Conservation (phyloP, 768 basidiomycete genomes). For the Pleurotus tuoliensis region DNA sequence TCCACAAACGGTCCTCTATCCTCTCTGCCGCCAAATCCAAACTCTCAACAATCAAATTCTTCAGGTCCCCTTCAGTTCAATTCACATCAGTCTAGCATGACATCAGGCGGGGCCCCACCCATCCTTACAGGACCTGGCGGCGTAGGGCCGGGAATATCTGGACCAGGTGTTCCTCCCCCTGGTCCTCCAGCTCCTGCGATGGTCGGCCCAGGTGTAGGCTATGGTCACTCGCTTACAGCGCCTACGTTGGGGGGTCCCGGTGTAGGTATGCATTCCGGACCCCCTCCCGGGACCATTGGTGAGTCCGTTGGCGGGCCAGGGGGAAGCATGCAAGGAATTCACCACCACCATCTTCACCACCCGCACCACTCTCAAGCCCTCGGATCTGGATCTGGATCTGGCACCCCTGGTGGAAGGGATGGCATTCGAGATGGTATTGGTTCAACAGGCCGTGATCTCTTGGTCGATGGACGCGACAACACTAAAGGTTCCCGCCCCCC, state of each 20-base stretch:
- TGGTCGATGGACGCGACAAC: not conserved
- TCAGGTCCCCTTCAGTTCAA: not conserved
- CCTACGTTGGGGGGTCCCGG: not conserved
- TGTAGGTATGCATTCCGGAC: not conserved
- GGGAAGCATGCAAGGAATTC: not conserved
- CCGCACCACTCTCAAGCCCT: not conserved
- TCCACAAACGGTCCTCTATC: not conserved
- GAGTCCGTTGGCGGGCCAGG: not conserved
- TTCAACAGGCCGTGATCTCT: not conserved
- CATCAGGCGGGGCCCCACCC: not conserved
- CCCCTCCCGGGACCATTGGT: not conserved
- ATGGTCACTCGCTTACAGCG: not conserved
- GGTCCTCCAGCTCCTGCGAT: not conserved
- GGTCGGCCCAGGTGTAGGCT: conserved; percentile 5
- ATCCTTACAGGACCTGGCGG: conserved; percentile 4
- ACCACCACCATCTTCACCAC: not conserved
- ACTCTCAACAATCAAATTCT: not conserved
- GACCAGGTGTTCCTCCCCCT: not conserved
- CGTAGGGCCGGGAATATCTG: not conserved
- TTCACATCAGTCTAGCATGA: not conserved
- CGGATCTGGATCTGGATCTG: not conserved
- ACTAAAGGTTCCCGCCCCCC: not conserved
- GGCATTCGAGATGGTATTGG: not conserved
- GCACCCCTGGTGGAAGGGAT: not conserved
- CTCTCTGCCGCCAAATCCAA: not conserved